Evolutionary conservation across 306 rosid genomes (phyloP), one percentile per base, ranked within the genome.

Genomic region (Inga leiocalycina): DNA sequence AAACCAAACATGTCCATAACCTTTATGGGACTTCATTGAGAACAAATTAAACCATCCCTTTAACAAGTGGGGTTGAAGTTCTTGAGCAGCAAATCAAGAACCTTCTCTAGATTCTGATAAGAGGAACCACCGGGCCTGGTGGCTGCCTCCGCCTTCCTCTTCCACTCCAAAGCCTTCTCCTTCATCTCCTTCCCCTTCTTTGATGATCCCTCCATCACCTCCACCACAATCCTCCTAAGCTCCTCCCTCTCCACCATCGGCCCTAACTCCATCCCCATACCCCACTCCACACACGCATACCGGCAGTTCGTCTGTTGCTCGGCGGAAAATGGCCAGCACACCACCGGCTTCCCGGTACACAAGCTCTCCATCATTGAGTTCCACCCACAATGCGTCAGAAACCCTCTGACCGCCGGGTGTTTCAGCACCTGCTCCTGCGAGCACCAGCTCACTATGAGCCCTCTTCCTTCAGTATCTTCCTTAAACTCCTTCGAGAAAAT

Each of bases 231-330:
- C 77, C 51, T 56, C 59, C 17, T 44, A 13, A 70, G 70, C 51
- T 54, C 77, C 20, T 80, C 77, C 57, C 83, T 70, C 52, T 70
- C 16, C 24, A 52, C 66, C 3, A 4, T 13, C 17, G 34, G 65
- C 12, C 19, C 66, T 1, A 80, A 22, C 67, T 80, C 81, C 81
- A 84, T 56, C 0, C 64, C 81, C 10, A 49, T 57, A 0, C 75
- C 84, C 87, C 87, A 84, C 3, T 75, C 84, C 6, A 32, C 57
- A 16, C 81, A 84, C 35, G 78, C 81, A 35, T 80, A 84, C 10
- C 67, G 10, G 16, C 81, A 75, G 2, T 84, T 84, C 1, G 35
- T 84, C 3, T n/a, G 78, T 22, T 84, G 84, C 4, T 84, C 87
- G 0, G 79, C 57, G 13, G 80, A 84, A 71, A 80, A 84, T 5